phyloP scores from a whole-genome alignment of 1,139 yeast genomes.

The Taphrina populina region DNA sequence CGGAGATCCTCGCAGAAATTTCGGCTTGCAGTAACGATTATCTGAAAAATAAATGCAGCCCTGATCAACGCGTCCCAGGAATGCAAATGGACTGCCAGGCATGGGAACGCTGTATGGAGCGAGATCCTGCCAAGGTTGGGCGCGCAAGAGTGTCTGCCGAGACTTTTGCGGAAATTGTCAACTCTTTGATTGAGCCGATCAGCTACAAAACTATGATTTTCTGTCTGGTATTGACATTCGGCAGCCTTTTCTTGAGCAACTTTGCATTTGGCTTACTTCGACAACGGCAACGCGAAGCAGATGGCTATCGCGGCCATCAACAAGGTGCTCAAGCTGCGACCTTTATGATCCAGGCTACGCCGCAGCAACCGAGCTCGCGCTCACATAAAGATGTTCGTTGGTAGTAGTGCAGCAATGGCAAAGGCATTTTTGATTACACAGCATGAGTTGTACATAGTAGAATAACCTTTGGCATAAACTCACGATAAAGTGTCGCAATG shows the following conservation, averaged over 20 bases:
- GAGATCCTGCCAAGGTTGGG: constrained; percentile 79
- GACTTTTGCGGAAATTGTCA: constrained; percentile 75
- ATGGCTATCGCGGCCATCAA: neutral
- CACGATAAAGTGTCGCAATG: no score
- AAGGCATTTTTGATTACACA: neutral
- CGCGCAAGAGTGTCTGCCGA: constrained; percentile 75
- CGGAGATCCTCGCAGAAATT: constrained; percentile 65
- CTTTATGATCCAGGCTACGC: constrained; percentile 32
- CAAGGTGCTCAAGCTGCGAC: constrained; percentile 21
- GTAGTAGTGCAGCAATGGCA: neutral
- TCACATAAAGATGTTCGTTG: neutral
- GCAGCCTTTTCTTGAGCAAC: constrained; percentile 40
- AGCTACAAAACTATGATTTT: constrained; percentile 65
- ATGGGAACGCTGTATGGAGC: constrained; percentile 83
- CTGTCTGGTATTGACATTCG: constrained; percentile 39
- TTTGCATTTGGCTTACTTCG: constrained; percentile 37
- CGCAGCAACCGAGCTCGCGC: constrained; percentile 4
- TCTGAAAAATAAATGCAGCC: constrained; percentile 66
- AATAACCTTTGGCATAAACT: no score
- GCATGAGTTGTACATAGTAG: neutral
- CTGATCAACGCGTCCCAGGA: constrained; percentile 60
- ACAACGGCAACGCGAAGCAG: constrained; percentile 25
- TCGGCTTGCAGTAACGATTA: constrained; percentile 69
- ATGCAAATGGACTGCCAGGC: constrained; percentile 66
- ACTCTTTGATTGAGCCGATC: constrained; percentile 72